Percentiles rank a stretch among this genome's conserved stretches.
Conservation (phyloP, 83 land plant species). For the Picea mariana region DNA sequence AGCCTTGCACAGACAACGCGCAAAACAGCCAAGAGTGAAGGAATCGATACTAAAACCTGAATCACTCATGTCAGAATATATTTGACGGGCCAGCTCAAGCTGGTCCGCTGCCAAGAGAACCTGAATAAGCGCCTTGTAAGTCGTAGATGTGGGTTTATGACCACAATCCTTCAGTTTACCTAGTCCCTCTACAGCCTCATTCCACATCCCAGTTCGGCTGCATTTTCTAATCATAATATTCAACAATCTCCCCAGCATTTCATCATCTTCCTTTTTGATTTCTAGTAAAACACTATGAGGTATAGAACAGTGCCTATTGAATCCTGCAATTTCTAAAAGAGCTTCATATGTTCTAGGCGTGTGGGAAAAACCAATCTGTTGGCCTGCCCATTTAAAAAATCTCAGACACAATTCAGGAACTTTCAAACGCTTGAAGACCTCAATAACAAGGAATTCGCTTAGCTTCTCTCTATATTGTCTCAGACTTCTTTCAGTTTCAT, state of each 20-base stretch:
- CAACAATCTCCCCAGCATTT: slow-evolving; percentile 39
- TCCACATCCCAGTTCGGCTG: slow-evolving; percentile 47
- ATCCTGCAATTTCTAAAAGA: too few relatives aligned
- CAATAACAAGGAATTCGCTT: slow-evolving; percentile 41
- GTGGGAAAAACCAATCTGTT: too few relatives aligned
- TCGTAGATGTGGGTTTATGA: slow-evolving; percentile 55
- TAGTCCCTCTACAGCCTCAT: slow-evolving; percentile 51
- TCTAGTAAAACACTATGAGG: too few relatives aligned
- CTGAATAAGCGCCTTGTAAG: slow-evolving; percentile 57
- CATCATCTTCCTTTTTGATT: background rate
- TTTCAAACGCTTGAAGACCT: slow-evolving; percentile 30
- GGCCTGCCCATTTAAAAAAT: background rate
- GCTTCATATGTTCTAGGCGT: too few relatives aligned
- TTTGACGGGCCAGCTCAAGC: slow-evolving; percentile 58
- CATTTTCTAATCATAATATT: slow-evolving; percentile 49
- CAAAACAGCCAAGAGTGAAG: slow-evolving; percentile 50
- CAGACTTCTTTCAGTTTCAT: slow-evolving; percentile 39
- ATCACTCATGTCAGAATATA: slow-evolving; percentile 62
- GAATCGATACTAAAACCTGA: slow-evolving; percentile 39
- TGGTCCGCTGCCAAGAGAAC: slow-evolving; percentile 54
- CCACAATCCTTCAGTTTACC: slow-evolving; percentile 80
- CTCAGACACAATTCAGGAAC: background rate
- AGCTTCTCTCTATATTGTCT: slow-evolving; percentile 50
- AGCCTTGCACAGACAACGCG: slow-evolving; percentile 40
- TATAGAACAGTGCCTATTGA: background rate